phyloP scores from a whole-genome alignment of 352 stramenopile species.

The Pythium rishiriense region DNA sequence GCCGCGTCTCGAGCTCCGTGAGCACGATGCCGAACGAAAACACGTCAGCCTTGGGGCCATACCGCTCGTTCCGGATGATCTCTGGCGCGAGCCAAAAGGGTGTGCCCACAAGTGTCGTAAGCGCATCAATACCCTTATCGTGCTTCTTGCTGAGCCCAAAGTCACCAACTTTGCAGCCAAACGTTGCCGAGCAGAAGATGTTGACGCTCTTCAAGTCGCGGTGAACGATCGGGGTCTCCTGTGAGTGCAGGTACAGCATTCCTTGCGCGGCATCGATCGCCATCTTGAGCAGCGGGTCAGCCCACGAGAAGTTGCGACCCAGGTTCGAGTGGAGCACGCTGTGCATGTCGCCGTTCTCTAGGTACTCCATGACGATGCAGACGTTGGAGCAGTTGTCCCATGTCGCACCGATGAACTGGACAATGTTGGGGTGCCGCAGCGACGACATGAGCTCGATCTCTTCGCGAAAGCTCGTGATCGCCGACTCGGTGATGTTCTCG shows the following conservation, averaged over 20 bases:
- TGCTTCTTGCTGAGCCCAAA: slow-evolving; percentile 85
- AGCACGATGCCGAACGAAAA: slow-evolving; percentile 90
- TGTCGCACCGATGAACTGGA: slow-evolving; percentile 88
- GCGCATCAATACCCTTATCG: slow-evolving; percentile 78
- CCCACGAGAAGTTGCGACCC: slow-evolving; percentile 82
- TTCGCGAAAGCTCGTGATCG: slow-evolving; percentile 79
- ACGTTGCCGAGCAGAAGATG: slow-evolving; percentile 86
- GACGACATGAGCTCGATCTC: slow-evolving; percentile 88
- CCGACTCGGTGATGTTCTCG: slow-evolving; percentile 71
- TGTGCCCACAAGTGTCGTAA: slow-evolving; percentile 84
- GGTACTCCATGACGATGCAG: slow-evolving; percentile 89
- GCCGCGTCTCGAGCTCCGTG: slow-evolving; percentile 81
- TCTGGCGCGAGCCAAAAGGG: slow-evolving; percentile 88
- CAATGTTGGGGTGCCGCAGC: slow-evolving; percentile 85
- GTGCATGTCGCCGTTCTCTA: slow-evolving; percentile 90
- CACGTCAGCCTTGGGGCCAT: slow-evolving; percentile 78
- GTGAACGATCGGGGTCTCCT: slow-evolving; percentile 82
- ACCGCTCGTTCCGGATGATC: slow-evolving; percentile 86
- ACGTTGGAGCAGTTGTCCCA: slow-evolving; percentile 89
- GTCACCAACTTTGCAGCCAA: slow-evolving; percentile 87
- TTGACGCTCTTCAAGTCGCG: slow-evolving; percentile 90
- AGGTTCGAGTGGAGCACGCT: slow-evolving; percentile 79
- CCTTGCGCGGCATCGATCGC: slow-evolving; percentile 81
- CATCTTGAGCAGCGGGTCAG: slow-evolving; percentile 87
- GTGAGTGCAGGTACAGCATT: slow-evolving; percentile 88